These are phyloP conservation scores for Anthoceros angustus DNA, from an alignment of 225 moss, liverwort and hornwort species.

Conservation along the genomic window DNA sequence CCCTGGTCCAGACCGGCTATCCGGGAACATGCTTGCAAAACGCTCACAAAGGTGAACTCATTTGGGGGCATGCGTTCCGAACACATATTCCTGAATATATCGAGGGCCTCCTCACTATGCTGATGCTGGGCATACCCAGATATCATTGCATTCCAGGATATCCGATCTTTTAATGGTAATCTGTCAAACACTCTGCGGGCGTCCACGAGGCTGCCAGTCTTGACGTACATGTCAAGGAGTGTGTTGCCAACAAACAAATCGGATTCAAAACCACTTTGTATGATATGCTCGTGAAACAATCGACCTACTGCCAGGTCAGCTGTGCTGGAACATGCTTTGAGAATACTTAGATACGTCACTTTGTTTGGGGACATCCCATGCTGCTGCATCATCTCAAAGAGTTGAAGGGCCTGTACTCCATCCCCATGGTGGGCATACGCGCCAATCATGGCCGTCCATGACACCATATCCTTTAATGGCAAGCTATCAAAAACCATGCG, in stretches of 20 bases:
- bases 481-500: background rate
- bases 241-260: constrained; percentile 3
- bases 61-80: background rate
- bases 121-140: background rate
- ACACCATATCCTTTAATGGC: background rate
- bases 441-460: background rate
- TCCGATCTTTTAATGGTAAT: background rate
- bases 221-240: background rate
- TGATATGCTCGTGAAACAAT: background rate
- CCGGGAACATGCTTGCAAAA: background rate
- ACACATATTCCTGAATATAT: background rate
- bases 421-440: background rate
- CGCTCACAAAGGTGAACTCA: constrained; percentile 2
- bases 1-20: background rate
- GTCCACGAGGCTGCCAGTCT: background rate
- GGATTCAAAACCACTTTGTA: background rate
- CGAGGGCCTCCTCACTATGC: background rate
- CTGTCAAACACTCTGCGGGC: background rate
- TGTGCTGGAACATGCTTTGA: background rate
- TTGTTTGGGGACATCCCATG: background rate
- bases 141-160: background rate
- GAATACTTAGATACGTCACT: background rate
- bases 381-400: background rate
- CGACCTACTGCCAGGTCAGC: background rate
- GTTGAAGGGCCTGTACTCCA: background rate